phyloP scores from a whole-genome alignment of 2,329 filamentous ascomycete genomes.

The Scedosporium dehoogii region DNA sequence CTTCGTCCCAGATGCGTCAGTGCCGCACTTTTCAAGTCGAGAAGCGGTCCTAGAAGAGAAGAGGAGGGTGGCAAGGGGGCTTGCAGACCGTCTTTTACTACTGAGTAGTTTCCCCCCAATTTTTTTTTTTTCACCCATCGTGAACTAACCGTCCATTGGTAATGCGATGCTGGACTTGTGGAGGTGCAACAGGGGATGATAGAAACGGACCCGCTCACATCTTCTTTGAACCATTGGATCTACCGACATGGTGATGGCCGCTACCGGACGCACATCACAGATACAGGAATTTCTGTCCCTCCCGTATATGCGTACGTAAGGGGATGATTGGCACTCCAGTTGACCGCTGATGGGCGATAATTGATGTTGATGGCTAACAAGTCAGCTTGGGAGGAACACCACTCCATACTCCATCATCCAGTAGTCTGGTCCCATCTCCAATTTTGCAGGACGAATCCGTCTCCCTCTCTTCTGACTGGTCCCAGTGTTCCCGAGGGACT shows the following conservation, averaged over 20 bases:
- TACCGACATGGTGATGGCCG: not conserved
- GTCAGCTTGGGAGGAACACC: not conserved
- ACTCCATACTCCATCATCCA: not conserved
- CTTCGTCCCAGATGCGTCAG: not conserved
- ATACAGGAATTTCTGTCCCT: not conserved
- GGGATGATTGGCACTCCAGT: too few relatives aligned
- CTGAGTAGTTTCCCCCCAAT: not conserved
- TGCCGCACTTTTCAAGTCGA: not conserved
- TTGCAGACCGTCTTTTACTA: not conserved
- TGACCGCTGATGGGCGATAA: not conserved
- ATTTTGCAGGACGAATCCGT: not conserved
- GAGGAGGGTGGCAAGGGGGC: not conserved
- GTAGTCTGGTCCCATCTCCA: not conserved
- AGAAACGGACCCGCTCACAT: not conserved
- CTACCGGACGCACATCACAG: not conserved
- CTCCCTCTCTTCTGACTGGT: not conserved
- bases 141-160: not conserved
- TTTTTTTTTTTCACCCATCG: not conserved
- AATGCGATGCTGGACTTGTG: not conserved
- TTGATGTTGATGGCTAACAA: not conserved
- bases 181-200: not conserved
- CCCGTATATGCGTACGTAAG: too few relatives aligned
- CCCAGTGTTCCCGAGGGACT: not conserved
- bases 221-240: not conserved
- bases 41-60: not conserved